These are phyloP conservation scores for Theileria parva DNA, from an alignment of 169 alveolate genomes.

Conservation along the genomic window DNA sequence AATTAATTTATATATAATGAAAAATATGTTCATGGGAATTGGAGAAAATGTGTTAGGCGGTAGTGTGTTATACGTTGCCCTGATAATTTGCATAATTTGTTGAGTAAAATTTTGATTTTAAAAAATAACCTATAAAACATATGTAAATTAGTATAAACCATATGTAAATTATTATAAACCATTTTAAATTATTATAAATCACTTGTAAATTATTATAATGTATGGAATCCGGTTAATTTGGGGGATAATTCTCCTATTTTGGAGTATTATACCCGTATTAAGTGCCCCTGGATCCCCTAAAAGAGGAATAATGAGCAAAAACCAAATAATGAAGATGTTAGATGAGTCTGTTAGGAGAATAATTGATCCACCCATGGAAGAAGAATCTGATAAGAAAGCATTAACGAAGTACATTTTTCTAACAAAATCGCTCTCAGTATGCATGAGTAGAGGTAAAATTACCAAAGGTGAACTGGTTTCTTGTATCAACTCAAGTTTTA, in stretches of 20 bases:
- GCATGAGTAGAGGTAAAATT: slow-evolving; percentile 49
- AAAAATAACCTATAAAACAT: not conserved
- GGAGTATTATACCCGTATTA: not conserved
- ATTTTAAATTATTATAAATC: too few species aligned
- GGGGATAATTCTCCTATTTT: not conserved
- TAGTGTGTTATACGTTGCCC: not conserved
- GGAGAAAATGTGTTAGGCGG: not conserved
- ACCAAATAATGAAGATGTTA: not conserved
- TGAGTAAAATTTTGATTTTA: not conserved
- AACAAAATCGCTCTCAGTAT: slow-evolving; percentile 32
- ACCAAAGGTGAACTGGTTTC: slow-evolving; percentile 35
- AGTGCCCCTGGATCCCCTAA: not conserved
- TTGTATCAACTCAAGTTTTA: slow-evolving; percentile 24
- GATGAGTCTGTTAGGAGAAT: slow-evolving; percentile 1
- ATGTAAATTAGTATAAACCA: too few species aligned
- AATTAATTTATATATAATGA: too few species aligned
- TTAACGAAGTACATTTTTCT: slow-evolving; percentile 10
- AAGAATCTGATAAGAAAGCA: not conserved
- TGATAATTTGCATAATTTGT: not conserved
- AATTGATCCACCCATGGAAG: not conserved
- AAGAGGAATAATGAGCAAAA: not conserved
- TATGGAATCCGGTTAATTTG: not conserved
- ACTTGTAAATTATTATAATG: not conserved
- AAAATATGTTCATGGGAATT: not conserved
- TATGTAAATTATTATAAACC: too few species aligned